Base-by-base conservation (phyloP, 192 early-diverging fungal species). In the Podila epicladia region DNA sequence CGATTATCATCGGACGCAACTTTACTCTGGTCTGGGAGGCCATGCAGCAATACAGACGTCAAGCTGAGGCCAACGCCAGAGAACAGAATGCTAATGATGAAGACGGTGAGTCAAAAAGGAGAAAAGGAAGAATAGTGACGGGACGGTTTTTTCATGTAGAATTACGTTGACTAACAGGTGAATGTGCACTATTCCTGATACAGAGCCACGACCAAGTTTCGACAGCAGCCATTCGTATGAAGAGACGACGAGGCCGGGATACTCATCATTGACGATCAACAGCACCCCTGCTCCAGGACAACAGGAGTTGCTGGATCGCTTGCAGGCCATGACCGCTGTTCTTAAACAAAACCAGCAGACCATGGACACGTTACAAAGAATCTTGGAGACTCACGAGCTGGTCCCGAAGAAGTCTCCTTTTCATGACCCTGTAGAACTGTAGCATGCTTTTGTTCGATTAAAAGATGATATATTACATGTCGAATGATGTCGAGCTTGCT, bases 21-120 rank as follows among this genome's bases (percentile, higher is more conserved):
- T 94, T 93, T 62, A 93, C 92, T 5, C 75, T 91, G 53, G 93
- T 94, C 20, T 94, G 92, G 92, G 92, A 94, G 65, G 86, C 87
- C 8, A 89, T 91, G 90, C 61, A 85, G 31, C 83, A 84, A 33
- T 75, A 75, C 64, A 64, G 80, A 58, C 64, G 80, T 3, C 33
- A 70, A 8, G 60, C 67, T 0, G 68, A 17, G 9, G 59, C 45
- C 3, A 70, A 69, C 29, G 37, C 32, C 49, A 51, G 59, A 12
- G 65, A 58, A 22, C 63, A 61, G 64, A 67, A 65, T 31, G 69
- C 50, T 45, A 17, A 4, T 17, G 41, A 45, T 45, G 41, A 45
- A 15, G 41, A 45, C 15, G 41, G 41, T 45, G 41, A 45, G 41
- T 45, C 41, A 12, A 45, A 0, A 8, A 15, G 15, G 17, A 4